These are phyloP conservation scores for Mimosa bimucronata DNA, from an alignment of 306 rosid species.

Conservation along the genomic window DNA sequence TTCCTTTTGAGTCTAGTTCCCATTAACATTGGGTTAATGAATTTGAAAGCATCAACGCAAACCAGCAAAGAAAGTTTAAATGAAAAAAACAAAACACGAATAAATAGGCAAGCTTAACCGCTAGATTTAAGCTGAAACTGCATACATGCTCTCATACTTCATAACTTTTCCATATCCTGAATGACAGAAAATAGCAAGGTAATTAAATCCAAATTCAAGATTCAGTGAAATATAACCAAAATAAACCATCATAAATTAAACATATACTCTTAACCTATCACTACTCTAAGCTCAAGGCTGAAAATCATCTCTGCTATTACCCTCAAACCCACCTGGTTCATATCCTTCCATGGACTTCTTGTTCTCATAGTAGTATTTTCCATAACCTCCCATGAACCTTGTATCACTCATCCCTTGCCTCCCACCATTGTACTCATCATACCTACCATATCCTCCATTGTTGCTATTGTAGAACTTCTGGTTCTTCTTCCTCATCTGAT, in stretches of 20 bases:
- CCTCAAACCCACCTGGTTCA: slow-evolving; percentile 53
- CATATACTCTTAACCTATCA: slow-evolving; percentile 12
- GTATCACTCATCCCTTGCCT: slow-evolving; percentile 93
- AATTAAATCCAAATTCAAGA: slow-evolving; percentile 38
- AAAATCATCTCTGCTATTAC: slow-evolving; percentile 42
- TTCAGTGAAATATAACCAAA: slow-evolving; percentile 5
- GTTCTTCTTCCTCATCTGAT: background rate
- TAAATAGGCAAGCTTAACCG: slow-evolving; percentile 1
- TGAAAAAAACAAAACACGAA: background rate
- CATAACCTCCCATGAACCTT: slow-evolving; percentile 67
- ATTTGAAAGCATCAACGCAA: background rate
- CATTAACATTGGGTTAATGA: background rate
- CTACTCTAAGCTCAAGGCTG: slow-evolving; percentile 49
- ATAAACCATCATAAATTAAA: slow-evolving; percentile 29
- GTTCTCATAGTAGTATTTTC: slow-evolving; percentile 56
- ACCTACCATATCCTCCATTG: background rate
- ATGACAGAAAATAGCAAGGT: slow-evolving; percentile 23
- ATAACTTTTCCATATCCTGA: slow-evolving; percentile 24
- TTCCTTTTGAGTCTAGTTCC: background rate
- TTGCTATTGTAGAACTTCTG: background rate
- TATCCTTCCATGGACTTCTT: slow-evolving; percentile 59
- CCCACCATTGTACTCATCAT: slow-evolving; percentile 38
- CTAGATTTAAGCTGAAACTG: slow-evolving; percentile 33
- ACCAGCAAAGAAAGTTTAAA: background rate
- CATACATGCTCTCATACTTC: slow-evolving; percentile 35